Evolutionary conservation across 805 yeast genomes (phyloP), one percentile per base, ranked within the genome.

Genomic region (Jamesozyma spencerorum): DNA sequence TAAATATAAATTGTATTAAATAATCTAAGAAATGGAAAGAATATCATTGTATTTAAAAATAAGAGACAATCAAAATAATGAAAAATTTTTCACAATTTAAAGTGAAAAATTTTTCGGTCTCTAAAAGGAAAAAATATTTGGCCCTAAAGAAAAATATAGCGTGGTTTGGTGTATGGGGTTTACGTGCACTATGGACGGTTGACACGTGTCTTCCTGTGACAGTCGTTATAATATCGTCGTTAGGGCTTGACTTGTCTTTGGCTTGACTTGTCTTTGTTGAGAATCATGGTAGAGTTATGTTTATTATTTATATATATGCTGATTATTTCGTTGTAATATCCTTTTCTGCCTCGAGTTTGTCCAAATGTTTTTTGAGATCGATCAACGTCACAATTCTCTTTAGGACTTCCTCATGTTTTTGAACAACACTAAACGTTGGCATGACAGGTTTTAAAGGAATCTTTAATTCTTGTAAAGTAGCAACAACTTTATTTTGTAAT

Each of bases 361-460:
- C 98, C 17, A 77, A 76, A 42, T 85, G 94, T 57, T 77, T 81
- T 64, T 90, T 90, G 13, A 88, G 69, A 41, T 92, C 97, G 41
- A 88, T 67, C 47, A 90, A 65, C 2, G 81, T 72, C 11, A 77
- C 78, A 24, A 85, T 83, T 0, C 79, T 68, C 47, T 79, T 78
- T 37, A 83, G 70, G 39, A 92, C 62, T 42, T 76, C 77, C 51
- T 90, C 97, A 55, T 82, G 87, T 53, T 76, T 77, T 5, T 79
- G 71, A 62, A 85, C 75, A 1, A 88, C 86, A 39, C 71, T 77
- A 28, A 81, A 76, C 0, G 97, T 84, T 4, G 95, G 90, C 81
- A 92, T 81, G 2, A 80, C 79, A 1, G 97, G 97, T 48, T 81
- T 80, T 4, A 78, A 64, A 0, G 96, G 81, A 8, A 92, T 63